A percentile compares a stretch with the other conserved stretches of the same genome.
phyloP scores from a whole-genome alignment of 768 basidiomycete species.

The Kwoniella dejecticola region DNA sequence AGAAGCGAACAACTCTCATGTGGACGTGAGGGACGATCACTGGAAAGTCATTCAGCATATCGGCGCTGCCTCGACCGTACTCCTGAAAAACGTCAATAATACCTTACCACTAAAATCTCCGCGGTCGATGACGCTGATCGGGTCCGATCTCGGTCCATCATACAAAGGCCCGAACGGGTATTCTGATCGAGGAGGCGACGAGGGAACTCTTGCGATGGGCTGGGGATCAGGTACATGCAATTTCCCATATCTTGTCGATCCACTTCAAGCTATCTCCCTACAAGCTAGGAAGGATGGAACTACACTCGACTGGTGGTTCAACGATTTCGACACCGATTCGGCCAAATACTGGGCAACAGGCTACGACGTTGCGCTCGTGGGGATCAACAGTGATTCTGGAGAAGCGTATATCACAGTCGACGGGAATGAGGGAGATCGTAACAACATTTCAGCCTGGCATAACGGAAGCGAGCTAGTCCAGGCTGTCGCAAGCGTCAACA shows the following conservation, averaged over 20 bases:
- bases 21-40: slow-evolving; percentile 69
- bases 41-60: slow-evolving; percentile 69
- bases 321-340: slow-evolving; percentile 66
- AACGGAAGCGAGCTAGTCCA: slow-evolving; percentile 70
- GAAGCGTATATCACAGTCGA: slow-evolving; percentile 80
- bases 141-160: slow-evolving; percentile 65
- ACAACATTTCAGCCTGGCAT: slow-evolving; percentile 73
- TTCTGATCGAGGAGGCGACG: slow-evolving; percentile 63
- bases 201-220: slow-evolving; percentile 74
- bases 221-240: slow-evolving; percentile 84
- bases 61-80: slow-evolving; percentile 70
- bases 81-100: slow-evolving; percentile 71
- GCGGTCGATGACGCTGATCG: slow-evolving; percentile 64
- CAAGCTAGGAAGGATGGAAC: slow-evolving; percentile 71
- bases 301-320: slow-evolving; percentile 67
- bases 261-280: slow-evolving; percentile 76
- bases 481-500: slow-evolving; percentile 61
- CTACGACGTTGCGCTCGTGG: slow-evolving; percentile 70
- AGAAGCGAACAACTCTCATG: slow-evolving; percentile 52
- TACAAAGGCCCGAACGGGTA: slow-evolving; percentile 71
- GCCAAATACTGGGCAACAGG: slow-evolving; percentile 58
- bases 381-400: slow-evolving; percentile 76
- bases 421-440: slow-evolving; percentile 73
- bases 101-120: slow-evolving; percentile 62
- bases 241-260: slow-evolving; percentile 73